Base-by-base conservation (phyloP, 1,139 yeast species). In the Candida sp. region DNA sequence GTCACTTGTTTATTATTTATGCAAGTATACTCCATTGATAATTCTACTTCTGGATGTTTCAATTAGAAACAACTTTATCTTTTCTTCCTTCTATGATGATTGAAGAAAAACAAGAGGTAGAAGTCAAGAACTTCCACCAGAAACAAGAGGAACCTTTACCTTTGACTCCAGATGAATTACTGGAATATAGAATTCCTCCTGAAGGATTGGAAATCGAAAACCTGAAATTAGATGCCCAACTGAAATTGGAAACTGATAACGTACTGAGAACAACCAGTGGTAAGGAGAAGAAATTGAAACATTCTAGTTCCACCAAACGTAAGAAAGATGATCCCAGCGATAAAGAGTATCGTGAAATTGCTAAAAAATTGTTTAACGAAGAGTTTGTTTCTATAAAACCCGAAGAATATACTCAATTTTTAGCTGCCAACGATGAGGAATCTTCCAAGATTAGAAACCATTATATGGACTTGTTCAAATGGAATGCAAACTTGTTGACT, bases 401-500 rank as follows among this genome's bases (percentile, higher is more conserved):
- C 1, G 75, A 72, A 48, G 79, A 74, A 49, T 73, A 73, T 50
- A 71, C 75, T 36, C 77, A 70, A 53, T 72, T 68, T 45, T 54
- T 74, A 35, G 75, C 79, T 3, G 64, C 71, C 21, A 66, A 56
- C 44, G 78, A 75, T 49, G 55, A 58, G 5, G 82, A 77, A 41
- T 64, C 73, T 27, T 57, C 61, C 30, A 56, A 59, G 33, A 69
- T 77, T 38, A 59, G 82, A 46, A 60, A 60, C 37, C 57, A 66
- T 45, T 78, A 76, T 54, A 73, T 78, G 81, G 67, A 69, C 48
- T 55, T 69, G 30, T 79, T 77, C 56, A 52, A 61, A 38, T 79
- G 83, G 83, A 68, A 73, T 46, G 52, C 68, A 5, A 75, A 76
- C 47, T 59, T 84, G 38, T 62, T 87, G 46, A 66, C 64, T 4